Conservation (phyloP, 2,329 filamentous ascomycete genomes). For the Hypocrella siamensis region DNA sequence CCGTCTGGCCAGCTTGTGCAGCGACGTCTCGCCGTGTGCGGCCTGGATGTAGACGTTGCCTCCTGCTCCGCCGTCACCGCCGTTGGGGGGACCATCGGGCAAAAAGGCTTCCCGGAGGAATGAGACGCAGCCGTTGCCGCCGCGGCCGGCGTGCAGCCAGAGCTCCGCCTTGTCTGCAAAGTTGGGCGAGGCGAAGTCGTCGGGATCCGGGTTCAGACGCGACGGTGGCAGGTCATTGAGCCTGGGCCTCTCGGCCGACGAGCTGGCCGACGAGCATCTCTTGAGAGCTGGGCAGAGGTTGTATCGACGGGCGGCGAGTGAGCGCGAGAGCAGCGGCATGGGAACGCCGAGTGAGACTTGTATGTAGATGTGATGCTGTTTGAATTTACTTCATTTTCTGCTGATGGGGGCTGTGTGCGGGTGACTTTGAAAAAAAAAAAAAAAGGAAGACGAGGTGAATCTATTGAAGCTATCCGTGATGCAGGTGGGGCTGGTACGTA, state of each 20-base stretch:
- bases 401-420: too few relatives aligned
- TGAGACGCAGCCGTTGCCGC: slow-evolving; percentile 86
- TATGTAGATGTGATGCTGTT: too few relatives aligned
- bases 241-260: slow-evolving; percentile 11
- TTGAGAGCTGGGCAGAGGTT: slow-evolving; percentile 4
- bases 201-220: slow-evolving; percentile 65
- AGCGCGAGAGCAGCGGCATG: too few relatives aligned
- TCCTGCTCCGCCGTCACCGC: slow-evolving; percentile 82
- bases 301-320: too few relatives aligned
- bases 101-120: slow-evolving; percentile 87
- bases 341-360: too few relatives aligned
- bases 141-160: slow-evolving; percentile 60
- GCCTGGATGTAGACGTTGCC: slow-evolving; percentile 93
- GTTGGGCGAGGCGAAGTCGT: slow-evolving; percentile 67
- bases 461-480: too few relatives aligned
- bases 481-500: too few relatives aligned
- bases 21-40: slow-evolving; percentile 73
- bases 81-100: slow-evolving; percentile 78
- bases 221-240: slow-evolving; percentile 26
- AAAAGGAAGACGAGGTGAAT: too few relatives aligned
- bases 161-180: slow-evolving; percentile 80
- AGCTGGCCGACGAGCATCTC: slow-evolving; percentile 6
- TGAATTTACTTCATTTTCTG: too few relatives aligned
- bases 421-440: too few relatives aligned
- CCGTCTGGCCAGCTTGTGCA: slow-evolving; percentile 77